phyloP scores from a whole-genome alignment of 1,284 basidiomycete genomes.

The Melampsora larici-populina region DNA sequence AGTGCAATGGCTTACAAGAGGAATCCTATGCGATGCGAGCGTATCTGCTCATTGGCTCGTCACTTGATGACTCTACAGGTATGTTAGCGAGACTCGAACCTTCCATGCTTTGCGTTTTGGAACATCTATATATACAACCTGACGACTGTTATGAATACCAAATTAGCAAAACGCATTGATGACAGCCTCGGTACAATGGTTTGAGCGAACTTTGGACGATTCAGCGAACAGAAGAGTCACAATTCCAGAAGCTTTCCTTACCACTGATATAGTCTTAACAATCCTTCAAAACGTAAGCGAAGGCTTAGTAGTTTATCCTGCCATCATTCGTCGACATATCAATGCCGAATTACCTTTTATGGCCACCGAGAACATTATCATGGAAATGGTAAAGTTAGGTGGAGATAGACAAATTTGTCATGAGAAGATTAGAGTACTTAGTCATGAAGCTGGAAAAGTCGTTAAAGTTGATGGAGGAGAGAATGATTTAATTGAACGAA shows the following conservation, averaged over 20 bases:
- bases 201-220: conserved; percentile 92
- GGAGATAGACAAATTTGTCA: conserved; percentile 96
- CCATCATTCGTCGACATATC: conserved; percentile 87
- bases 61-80: conserved; percentile 75
- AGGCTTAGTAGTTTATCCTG: conserved; percentile 94
- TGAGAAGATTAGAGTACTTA: conserved; percentile 93
- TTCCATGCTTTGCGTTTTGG: no score
- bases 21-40: conserved; percentile 98
- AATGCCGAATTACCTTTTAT: conserved; percentile 96
- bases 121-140: no score
- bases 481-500: conserved; percentile 91
- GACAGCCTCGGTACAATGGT: conserved; percentile 90
- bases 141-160: no score
- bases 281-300: conserved; percentile 94
- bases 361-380: conserved; percentile 92
- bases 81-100: background rate
- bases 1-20: conserved; percentile 98
- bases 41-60: conserved; percentile 88
- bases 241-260: conserved; percentile 93
- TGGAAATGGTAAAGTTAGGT: conserved; percentile 92
- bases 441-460: conserved; percentile 88
- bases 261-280: conserved; percentile 91
- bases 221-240: conserved; percentile 93
- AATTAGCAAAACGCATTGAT: conserved; percentile 88
- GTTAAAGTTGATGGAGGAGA: conserved; percentile 93